Conservation (phyloP, 1,284 basidiomycete species). For the Moesziomyces antarcticus region DNA sequence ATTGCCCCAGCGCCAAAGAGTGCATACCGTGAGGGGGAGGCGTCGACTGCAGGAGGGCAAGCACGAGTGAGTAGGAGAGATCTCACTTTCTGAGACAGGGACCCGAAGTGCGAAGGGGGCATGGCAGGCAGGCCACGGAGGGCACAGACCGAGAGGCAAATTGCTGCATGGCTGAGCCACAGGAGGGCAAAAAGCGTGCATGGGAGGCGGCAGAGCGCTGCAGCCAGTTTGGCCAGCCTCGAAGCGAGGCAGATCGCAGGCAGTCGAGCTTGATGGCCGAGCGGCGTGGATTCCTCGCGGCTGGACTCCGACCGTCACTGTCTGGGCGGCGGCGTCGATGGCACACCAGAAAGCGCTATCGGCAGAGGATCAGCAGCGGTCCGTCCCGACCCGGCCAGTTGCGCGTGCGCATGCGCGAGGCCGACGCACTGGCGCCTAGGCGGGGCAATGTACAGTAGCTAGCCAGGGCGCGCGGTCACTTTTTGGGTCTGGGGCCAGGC, state of each 20-base stretch:
- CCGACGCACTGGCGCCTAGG: background rate
- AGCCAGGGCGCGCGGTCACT: too few species aligned
- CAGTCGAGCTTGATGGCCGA: background rate
- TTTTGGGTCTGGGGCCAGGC: background rate
- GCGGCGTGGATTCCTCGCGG: background rate
- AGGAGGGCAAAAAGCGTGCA: background rate
- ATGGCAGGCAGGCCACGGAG: too few species aligned
- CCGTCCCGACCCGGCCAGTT: background rate
- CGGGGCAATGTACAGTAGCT: background rate
- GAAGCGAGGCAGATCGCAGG: constrained; percentile 1
- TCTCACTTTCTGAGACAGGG: background rate
- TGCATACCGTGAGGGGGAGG: background rate
- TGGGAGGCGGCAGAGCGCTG: background rate
- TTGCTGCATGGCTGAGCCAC: background rate
- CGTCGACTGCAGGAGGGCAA: background rate
- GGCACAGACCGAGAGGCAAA: background rate
- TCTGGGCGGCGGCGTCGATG: background rate
- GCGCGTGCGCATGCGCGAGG: too few species aligned
- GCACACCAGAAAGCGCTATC: background rate
- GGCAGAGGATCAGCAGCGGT: background rate
- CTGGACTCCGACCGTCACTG: background rate
- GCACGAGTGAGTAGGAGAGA: background rate
- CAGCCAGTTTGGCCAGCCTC: background rate
- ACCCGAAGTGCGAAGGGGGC: background rate
- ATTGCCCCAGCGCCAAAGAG: background rate